A percentile compares a stretch with the other conserved stretches of the same genome.
These are phyloP conservation scores for Fusarium sp. DNA, from an alignment of 2,329 filamentous ascomycete genomes.

Conservation along the genomic window DNA sequence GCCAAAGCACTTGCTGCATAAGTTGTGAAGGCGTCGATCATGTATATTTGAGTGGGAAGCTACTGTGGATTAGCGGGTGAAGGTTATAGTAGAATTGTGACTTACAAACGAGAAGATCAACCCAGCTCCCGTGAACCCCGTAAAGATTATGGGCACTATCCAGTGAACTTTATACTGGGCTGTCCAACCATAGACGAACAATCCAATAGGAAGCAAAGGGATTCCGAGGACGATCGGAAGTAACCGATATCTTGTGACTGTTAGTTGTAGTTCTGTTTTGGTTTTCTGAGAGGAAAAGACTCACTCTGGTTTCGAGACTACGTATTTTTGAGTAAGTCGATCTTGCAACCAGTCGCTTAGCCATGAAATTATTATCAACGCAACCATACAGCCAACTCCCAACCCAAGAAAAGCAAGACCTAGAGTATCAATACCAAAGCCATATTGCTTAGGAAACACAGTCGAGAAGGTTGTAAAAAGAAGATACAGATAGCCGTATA, in stretches of 20 bases:
- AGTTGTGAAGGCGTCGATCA: slow-evolving; percentile 17
- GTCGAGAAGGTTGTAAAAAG: slow-evolving; percentile 23
- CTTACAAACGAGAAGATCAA: slow-evolving; percentile 27
- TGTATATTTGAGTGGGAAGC: slow-evolving; percentile 26
- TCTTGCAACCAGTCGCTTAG: slow-evolving; percentile 16
- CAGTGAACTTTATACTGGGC: slow-evolving; percentile 18
- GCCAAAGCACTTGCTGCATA: slow-evolving; percentile 26
- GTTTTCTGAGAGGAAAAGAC: neutral
- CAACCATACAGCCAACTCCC: slow-evolving; percentile 1
- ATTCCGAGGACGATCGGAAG: slow-evolving; percentile 15
- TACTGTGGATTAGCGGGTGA: neutral
- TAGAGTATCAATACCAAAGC: neutral
- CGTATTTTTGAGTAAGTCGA: slow-evolving; percentile 1
- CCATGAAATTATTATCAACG: slow-evolving; percentile 10
- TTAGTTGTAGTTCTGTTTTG: neutral
- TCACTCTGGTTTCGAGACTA: slow-evolving; percentile 10
- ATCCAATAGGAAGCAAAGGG: neutral
- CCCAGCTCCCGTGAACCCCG: slow-evolving; percentile 15
- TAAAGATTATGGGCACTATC: slow-evolving; percentile 28
- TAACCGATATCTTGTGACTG: neutral
- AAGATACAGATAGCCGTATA: slow-evolving; percentile 24
- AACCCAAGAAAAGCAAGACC: slow-evolving; percentile 13
- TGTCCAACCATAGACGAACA: slow-evolving; percentile 24
- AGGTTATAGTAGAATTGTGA: fast-evolving
- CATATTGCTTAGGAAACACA: slow-evolving; percentile 1